Evolutionary conservation across 192 early-diverging fungal genomes (phyloP).

Genomic region (Phlyctochytrium planicorne): DNA sequence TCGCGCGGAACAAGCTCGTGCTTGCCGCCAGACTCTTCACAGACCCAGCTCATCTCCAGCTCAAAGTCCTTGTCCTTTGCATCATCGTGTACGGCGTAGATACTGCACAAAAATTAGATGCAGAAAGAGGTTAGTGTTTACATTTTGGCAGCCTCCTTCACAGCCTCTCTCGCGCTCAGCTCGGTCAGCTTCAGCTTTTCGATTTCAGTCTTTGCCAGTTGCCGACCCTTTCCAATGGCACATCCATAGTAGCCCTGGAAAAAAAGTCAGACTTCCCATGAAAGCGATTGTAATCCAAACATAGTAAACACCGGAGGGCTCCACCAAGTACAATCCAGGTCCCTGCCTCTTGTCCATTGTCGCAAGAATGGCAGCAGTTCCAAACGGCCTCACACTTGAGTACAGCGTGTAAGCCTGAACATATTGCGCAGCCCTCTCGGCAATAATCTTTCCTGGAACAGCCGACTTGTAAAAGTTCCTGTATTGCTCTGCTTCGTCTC

Average conservation of each 20-base stretch:
- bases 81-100: slow-evolving; percentile 93
- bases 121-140: slow-evolving; percentile 36
- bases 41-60: slow-evolving; percentile 96
- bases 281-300: slow-evolving; percentile 58
- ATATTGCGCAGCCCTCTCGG: slow-evolving; percentile 89
- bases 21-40: slow-evolving; percentile 70
- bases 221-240: slow-evolving; percentile 94
- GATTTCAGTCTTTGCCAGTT: slow-evolving; percentile 97
- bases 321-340: slow-evolving; percentile 89
- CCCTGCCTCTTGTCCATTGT: slow-evolving; percentile 72
- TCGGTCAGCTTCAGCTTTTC: slow-evolving; percentile 90
- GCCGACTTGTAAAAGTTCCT: slow-evolving; percentile 77
- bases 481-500: slow-evolving; percentile 90
- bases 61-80: slow-evolving; percentile 99
- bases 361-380: slow-evolving; percentile 80
- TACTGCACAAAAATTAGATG: slow-evolving; percentile 49
- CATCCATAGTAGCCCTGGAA: slow-evolving; percentile 88
- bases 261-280: background rate
- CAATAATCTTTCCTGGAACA: slow-evolving; percentile 87
- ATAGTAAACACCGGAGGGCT: slow-evolving; percentile 95
- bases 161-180: slow-evolving; percentile 79
- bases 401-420: slow-evolving; percentile 97
- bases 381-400: slow-evolving; percentile 93
- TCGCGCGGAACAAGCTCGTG: slow-evolving; percentile 89
- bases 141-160: slow-evolving; percentile 94